Conservation (phyloP, 495 filamentous ascomycete genomes). For the Annulohypoxylon moriforme region DNA sequence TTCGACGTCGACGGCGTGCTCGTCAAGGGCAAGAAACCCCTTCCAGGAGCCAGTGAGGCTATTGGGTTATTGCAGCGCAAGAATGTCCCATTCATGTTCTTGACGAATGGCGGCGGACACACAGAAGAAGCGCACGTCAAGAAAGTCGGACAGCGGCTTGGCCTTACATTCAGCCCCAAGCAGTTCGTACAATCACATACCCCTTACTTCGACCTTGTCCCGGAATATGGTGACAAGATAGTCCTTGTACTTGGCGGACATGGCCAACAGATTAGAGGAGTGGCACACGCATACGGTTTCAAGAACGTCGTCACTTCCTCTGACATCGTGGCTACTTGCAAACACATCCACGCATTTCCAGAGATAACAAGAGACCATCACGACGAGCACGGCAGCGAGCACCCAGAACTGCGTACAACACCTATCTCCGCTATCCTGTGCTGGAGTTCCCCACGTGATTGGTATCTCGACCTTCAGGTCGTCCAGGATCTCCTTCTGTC, state of each 20-base stretch:
- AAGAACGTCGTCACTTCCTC: constrained; percentile 78
- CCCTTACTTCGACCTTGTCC: constrained; percentile 67
- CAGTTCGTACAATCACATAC: constrained; percentile 88
- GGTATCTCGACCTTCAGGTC: constrained; percentile 77
- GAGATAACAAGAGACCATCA: constrained; percentile 73
- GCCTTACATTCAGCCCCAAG: constrained; percentile 65
- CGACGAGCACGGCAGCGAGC: constrained; percentile 65
- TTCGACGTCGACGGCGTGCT: constrained; percentile 94
- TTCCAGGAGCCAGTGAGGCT: constrained; percentile 74
- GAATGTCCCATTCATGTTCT: constrained; percentile 80
- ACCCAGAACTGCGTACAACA: constrained; percentile 64
- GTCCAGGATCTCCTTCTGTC: constrained; percentile 79
- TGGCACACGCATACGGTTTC: constrained; percentile 84
- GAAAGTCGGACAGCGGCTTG: constrained; percentile 69
- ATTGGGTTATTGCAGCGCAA: constrained; percentile 70
- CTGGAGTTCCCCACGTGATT: constrained; percentile 85
- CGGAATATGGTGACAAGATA: constrained; percentile 70
- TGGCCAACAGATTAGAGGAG: constrained; percentile 72
- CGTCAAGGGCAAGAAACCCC: constrained; percentile 73
- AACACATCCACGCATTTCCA: constrained; percentile 76
- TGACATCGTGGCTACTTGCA: constrained; percentile 73
- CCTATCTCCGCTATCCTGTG: constrained; percentile 80
- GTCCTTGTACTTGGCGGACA: constrained; percentile 80
- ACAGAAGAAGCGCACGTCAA: constrained; percentile 74
- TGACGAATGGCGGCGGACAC: constrained; percentile 88